phyloP scores from a whole-genome alignment of 148 eudicot species.

The Vaccinium darrowii region DNA sequence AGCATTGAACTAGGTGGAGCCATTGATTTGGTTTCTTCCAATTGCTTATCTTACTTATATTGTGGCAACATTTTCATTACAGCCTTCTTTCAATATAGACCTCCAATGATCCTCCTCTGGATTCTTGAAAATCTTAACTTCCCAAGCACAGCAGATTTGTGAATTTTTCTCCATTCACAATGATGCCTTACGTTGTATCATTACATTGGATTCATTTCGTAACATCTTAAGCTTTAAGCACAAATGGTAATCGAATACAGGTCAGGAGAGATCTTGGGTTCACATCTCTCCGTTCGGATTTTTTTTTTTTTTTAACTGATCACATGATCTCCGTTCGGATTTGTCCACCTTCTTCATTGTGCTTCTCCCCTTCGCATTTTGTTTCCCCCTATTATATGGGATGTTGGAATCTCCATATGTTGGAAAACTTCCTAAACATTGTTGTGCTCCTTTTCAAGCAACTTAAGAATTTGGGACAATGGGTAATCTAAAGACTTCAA shows the following conservation, averaged over 20 bases:
- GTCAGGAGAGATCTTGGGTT: not conserved
- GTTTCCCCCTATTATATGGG: not conserved
- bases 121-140: not conserved
- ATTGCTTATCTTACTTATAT: not conserved
- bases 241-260: not conserved
- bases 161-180: not conserved
- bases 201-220: not conserved
- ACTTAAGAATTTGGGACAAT: not conserved
- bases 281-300: not conserved
- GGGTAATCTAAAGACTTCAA: not conserved
- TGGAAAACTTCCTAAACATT: not conserved
- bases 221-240: not conserved
- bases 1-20: not conserved
- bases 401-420: not conserved
- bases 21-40: not conserved
- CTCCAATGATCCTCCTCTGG: not conserved
- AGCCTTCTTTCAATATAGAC: not conserved
- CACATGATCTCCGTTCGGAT: not conserved
- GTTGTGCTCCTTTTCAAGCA: not conserved
- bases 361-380: not conserved
- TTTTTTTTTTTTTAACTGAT: not conserved
- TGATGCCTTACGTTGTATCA: not conserved
- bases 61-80: conserved; percentile 2
- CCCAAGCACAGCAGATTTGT: not conserved
- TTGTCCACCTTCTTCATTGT: not conserved